Evolutionary conservation across 2,329 filamentous ascomycete genomes (phyloP), one percentile per base, ranked within the genome.

Genomic region (Calycina herbarum): DNA sequence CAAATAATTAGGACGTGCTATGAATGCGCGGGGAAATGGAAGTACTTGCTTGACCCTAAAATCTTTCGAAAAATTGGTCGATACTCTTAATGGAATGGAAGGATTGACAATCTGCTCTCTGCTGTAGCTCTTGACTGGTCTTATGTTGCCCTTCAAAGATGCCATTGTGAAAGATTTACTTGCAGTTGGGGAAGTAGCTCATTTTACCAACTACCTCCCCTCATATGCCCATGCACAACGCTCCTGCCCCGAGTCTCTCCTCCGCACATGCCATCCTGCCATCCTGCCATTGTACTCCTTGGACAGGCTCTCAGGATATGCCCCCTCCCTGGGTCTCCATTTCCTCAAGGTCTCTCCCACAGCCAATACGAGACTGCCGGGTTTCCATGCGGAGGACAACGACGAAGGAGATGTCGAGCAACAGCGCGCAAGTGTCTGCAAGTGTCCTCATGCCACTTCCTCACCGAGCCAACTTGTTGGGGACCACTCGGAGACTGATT

Each of bases 221-320:
- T 54, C 48, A 54, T 54, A 54, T 54, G 48, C 11, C 48, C 48
- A 54, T 54, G 48, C 48, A 11, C 20, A 54, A 24, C 48, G 20
- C 45, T 24, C n/a, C 45, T 24, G n/a, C 45, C 10, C 45, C 45
- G 38, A 54, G 10, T 27, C 11, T 54, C 24, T 54, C 20, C 20
- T 54, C 8, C 3, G 11, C 48, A 54, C 27, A 51, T 51, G 48
- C 48, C 20, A 3, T 54, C 48, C 48, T 54, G 20, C 48, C 20
- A 10, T 27, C 20, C 48, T 54, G 20, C 48, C 20, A 10, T 27
- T 8, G 48, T 1, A 27, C 20, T 54, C 48, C 48, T 27, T 5
- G 48, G 27, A 10, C 20, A 54, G 27, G 48, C 48, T 27, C 48
- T 8, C 20, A 15, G 1, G 48, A 27, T 40, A 54, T 54, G n/a